These are phyloP conservation scores for Calonectria ilicicola DNA, from an alignment of 2,329 filamentous ascomycete species.

Conservation along the genomic window DNA sequence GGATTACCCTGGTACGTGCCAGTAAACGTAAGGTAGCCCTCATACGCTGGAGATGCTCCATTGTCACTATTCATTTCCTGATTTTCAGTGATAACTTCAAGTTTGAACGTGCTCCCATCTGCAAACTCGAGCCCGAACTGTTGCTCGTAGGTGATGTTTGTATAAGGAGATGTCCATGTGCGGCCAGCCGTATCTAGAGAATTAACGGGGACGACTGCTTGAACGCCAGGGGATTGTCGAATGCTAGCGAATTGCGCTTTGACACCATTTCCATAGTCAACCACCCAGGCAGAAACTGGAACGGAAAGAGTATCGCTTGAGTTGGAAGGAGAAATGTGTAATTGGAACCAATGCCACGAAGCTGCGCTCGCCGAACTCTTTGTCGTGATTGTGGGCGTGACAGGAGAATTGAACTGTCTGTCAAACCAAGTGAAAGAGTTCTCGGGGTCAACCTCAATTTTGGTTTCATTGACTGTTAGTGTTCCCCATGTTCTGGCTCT, in stretches of 20 bases:
- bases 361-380: too few species aligned
- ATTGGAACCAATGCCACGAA: too few species aligned
- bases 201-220: not conserved
- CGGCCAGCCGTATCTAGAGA: not conserved
- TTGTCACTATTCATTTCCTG: not conserved
- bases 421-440: not conserved
- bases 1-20: not conserved
- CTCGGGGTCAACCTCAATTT: not conserved
- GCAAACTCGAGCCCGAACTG: not conserved
- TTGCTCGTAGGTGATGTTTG: not conserved
- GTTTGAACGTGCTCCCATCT: not conserved
- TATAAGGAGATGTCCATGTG: not conserved
- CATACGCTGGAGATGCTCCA: not conserved
- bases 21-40: not conserved
- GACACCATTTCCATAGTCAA: not conserved
- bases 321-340: too few species aligned
- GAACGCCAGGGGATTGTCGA: not conserved
- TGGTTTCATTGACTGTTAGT: too few species aligned
- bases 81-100: not conserved
- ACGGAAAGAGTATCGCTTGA: too few species aligned
- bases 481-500: too few species aligned
- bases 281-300: not conserved
- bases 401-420: not conserved
- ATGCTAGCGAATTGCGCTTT: not conserved
- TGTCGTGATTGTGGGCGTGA: too few species aligned